Base-by-base conservation (phyloP, 2,329 filamentous ascomycete species). In the Beauveria asiatica region DNA sequence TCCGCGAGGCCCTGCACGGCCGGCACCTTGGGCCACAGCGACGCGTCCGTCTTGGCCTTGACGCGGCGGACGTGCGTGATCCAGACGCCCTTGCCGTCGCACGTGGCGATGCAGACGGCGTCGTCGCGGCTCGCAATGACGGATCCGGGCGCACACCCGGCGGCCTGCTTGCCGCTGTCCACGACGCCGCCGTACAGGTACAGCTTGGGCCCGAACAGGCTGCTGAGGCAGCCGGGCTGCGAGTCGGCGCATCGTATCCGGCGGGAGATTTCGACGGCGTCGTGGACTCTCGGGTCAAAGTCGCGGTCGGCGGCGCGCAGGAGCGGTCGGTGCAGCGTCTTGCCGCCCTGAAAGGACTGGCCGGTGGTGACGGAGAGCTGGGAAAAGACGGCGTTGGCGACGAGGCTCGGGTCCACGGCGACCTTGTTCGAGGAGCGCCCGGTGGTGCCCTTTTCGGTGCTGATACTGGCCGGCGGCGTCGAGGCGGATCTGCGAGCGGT, bases 11-110 rank as follows among this genome's bases (percentile, higher is more conserved):
- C 70, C 5, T 65, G 64, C 1, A 70, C 68, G 0, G 74, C 74
- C 0, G 74, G 73, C 0, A 75, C 70, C 56, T 77, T 77, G 27
- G 74, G 74, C 73, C 73, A 76, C 8, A 76, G 67, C 21, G 72
- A 68, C 27, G 67, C 64, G 62, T 75, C 74, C 9, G 64, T 62
- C 63, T 72, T 74, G 51, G 65, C 65, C 67, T 75, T 76, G 50
- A 72, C 67, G 6, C 72, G 69, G 21, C 75, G 70, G 8, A 75
- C 59, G 59, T 76, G 74, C 0, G 73, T 74, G 61, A 77, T 72
- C 75, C 74, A 77, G 48, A 77, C 61, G 37, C 73, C 75, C 30
- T 71, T 73, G 48, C 70, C 68, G 51, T 77, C 74, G 42, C 68
- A 68, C 1, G 75, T 74, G 5, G 70, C 67, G 42, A 77, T 65